These are phyloP conservation scores for Myxozyma neglecta DNA, from an alignment of 805 yeast genomes.

Conservation along the genomic window DNA sequence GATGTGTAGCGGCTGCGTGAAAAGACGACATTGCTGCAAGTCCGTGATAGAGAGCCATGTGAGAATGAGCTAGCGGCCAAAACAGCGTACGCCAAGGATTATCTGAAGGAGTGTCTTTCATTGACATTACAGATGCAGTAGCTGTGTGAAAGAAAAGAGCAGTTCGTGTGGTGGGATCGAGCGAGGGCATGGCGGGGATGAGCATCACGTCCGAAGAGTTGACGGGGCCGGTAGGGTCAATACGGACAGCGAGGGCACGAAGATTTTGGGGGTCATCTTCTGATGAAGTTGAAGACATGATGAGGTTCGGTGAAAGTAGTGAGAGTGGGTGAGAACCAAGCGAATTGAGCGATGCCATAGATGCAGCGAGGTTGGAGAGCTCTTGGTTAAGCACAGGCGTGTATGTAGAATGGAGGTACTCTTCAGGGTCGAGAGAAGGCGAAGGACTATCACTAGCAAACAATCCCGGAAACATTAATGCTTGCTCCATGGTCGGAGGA, in stretches of 20 bases:
- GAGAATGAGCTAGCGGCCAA: conserved; percentile 56
- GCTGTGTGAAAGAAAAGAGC: conserved; percentile 46
- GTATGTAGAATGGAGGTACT: conserved; percentile 14
- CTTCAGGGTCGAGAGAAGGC: conserved; percentile 5
- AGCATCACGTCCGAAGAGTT: conserved; percentile 11
- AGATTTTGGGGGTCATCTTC: not conserved
- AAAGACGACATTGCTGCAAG: conserved; percentile 67
- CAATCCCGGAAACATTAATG: too few species aligned
- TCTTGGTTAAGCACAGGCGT: conserved; percentile 10
- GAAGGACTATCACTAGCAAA: too few species aligned
- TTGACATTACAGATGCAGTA: conserved; percentile 58
- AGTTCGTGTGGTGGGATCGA: conserved; percentile 31
- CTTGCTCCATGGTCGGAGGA: too few species aligned
- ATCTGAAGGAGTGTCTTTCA: conserved; percentile 63
- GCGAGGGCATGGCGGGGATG: conserved; percentile 24
- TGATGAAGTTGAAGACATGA: not conserved
- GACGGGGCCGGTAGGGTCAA: conserved; percentile 25
- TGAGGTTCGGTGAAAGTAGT: conserved; percentile 8
- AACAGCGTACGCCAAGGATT: conserved; percentile 66
- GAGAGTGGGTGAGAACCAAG: conserved; percentile 10
- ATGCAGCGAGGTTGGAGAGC: not conserved
- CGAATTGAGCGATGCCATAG: conserved; percentile 3
- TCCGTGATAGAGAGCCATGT: conserved; percentile 60
- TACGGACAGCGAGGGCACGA: not conserved
- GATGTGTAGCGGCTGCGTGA: conserved; percentile 51